Evolutionary conservation across 1,284 basidiomycete genomes (phyloP).

Genomic region (Volvariella surrecta): DNA sequence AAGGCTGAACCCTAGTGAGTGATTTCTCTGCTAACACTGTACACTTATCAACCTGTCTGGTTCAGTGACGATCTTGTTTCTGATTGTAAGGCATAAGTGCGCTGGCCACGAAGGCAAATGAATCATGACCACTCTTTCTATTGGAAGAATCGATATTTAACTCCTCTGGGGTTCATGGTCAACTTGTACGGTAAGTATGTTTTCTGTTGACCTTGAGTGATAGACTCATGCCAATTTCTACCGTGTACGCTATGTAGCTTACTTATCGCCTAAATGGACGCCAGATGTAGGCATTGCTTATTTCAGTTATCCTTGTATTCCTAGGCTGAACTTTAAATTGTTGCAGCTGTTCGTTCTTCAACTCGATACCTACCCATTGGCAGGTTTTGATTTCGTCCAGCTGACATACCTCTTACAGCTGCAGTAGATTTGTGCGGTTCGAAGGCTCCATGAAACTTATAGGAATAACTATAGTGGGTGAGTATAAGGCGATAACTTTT

Average conservation of each 20-base stretch:
- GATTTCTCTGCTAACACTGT: not conserved
- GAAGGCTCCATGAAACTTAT: slow-evolving; percentile 45
- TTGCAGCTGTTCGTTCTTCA: too few species aligned
- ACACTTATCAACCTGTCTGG: not conserved
- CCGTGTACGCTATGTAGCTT: slow-evolving; percentile 20
- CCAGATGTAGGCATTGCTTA: slow-evolving; percentile 18
- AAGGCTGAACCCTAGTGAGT: slow-evolving; percentile 28
- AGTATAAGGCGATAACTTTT: slow-evolving; percentile 6
- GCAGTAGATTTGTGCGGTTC: slow-evolving; percentile 38
- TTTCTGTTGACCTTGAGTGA: not conserved
- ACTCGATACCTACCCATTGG: too few species aligned
- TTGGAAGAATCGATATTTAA: slow-evolving; percentile 38
- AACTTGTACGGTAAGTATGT: slow-evolving; percentile 29
- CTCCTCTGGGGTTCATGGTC: slow-evolving; percentile 34
- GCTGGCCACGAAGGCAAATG: too few species aligned
- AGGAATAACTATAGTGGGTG: slow-evolving; percentile 39
- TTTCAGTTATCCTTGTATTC: too few species aligned
- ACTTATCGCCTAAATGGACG: slow-evolving; percentile 24
- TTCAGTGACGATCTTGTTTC: slow-evolving; percentile 31
- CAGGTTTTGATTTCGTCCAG: too few species aligned
- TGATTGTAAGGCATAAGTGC: slow-evolving; percentile 32
- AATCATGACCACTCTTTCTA: too few species aligned
- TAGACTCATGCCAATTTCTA: not conserved
- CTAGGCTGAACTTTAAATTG: too few species aligned
- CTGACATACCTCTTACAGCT: slow-evolving; percentile 20